A percentile compares a stretch with the other conserved stretches of the same genome.
These are phyloP conservation scores for Graphiopsis chlorocephala DNA, from an alignment of 2,329 filamentous ascomycete species.

Conservation along the genomic window DNA sequence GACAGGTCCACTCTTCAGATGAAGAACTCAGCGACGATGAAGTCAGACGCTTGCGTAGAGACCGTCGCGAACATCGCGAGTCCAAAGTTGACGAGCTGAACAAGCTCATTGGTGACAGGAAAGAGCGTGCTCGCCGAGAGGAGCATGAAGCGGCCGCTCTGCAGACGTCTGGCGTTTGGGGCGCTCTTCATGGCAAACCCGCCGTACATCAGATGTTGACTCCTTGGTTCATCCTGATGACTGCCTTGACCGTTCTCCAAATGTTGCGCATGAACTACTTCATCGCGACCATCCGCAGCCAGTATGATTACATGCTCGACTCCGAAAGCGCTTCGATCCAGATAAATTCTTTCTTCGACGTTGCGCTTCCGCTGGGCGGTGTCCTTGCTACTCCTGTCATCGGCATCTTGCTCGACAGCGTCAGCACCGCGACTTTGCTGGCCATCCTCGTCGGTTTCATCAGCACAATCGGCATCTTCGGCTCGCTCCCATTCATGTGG, in stretches of 20 bases:
- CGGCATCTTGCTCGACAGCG: slow-evolving; percentile 72
- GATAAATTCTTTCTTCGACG: slow-evolving; percentile 82
- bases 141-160: slow-evolving; percentile 23
- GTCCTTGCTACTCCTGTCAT: slow-evolving; percentile 84
- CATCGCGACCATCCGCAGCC: slow-evolving; percentile 76
- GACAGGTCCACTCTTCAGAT: slow-evolving; percentile 53
- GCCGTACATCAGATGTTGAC: slow-evolving; percentile 71
- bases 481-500: slow-evolving; percentile 69
- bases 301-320: slow-evolving; percentile 76
- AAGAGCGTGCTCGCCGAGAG: slow-evolving; percentile 64
- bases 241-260: slow-evolving; percentile 63
- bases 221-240: slow-evolving; percentile 82
- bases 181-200: slow-evolving; percentile 71
- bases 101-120: slow-evolving; percentile 63
- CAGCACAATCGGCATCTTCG: slow-evolving; percentile 72
- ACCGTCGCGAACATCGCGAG: slow-evolving; percentile 59
- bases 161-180: slow-evolving; percentile 66
- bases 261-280: slow-evolving; percentile 76
- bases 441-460: slow-evolving; percentile 67
- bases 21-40: slow-evolving; percentile 54
- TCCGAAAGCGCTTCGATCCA: slow-evolving; percentile 59
- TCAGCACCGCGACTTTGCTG: slow-evolving; percentile 69
- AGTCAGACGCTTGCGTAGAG: slow-evolving; percentile 53
- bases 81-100: slow-evolving; percentile 70
- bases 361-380: slow-evolving; percentile 75